Evolutionary conservation across 2,329 filamentous ascomycete species (phyloP).

Genomic region (Exophiala mesophila): DNA sequence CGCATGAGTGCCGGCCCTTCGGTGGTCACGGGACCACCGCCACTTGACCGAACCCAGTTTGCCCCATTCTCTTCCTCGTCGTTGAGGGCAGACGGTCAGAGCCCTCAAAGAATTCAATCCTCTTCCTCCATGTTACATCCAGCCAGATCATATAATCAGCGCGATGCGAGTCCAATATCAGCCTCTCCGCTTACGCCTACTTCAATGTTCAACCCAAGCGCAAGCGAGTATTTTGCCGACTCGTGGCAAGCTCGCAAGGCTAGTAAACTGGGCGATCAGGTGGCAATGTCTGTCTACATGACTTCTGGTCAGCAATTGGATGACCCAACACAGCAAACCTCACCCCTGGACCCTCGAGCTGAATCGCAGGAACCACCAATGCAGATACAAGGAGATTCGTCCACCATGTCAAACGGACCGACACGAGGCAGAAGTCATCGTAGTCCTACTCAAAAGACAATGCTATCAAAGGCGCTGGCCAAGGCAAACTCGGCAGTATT

Average conservation of each 20-base stretch:
- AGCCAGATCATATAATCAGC: constrained; percentile 5
- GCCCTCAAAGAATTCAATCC: constrained; percentile 16
- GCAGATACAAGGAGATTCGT: constrained; percentile 3
- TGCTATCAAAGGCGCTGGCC: constrained; percentile 91
- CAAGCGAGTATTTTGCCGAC: constrained; percentile 21
- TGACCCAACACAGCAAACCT: constrained; percentile 9
- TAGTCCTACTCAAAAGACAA: constrained; percentile 77
- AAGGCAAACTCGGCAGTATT: constrained; percentile 95
- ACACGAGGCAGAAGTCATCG: constrained; percentile 34
- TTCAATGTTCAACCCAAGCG: constrained; percentile 23
- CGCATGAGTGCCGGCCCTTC: constrained; percentile 19
- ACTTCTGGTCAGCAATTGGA: constrained; percentile 9
- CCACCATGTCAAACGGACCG: constrained; percentile 4
- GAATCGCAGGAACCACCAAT: constrained; percentile 10
- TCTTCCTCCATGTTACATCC: constrained; percentile 10
- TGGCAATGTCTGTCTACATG: constrained; percentile 24
- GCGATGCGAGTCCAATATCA: constrained; percentile 8
- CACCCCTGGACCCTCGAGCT: constrained; percentile 9
- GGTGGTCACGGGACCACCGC: constrained; percentile 4
- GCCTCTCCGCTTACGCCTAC: constrained; percentile 21
- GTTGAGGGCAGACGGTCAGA: constrained; percentile 17
- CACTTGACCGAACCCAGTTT: constrained; percentile 3
- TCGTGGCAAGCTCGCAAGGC: constrained; percentile 22
- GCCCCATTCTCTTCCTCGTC: constrained; percentile 10
- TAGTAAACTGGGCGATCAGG: constrained; percentile 19